phyloP scores from a whole-genome alignment of 2,329 filamentous ascomycete species.

The Clonostachys chloroleuca region DNA sequence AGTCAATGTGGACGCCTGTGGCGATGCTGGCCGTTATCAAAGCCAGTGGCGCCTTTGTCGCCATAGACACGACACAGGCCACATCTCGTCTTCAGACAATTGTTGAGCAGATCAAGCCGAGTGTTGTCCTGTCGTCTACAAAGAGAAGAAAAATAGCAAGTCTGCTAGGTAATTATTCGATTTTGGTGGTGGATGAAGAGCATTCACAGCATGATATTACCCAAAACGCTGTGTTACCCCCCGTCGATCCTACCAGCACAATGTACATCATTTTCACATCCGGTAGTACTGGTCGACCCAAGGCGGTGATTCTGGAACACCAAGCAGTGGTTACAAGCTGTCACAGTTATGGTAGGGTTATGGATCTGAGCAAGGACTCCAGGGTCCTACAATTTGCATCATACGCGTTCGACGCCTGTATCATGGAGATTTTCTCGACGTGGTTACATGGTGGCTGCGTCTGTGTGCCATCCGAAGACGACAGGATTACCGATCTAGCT shows the following conservation, averaged over 20 bases:
- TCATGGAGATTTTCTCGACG: background rate
- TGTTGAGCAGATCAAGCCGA: background rate
- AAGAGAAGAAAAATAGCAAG: background rate
- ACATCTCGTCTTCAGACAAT: slow-evolving; percentile 1
- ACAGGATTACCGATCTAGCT: slow-evolving; percentile 5
- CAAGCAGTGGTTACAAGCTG: background rate
- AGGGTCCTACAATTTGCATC: background rate
- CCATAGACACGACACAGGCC: slow-evolving; percentile 27
- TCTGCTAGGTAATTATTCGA: background rate
- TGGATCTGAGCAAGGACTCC: background rate
- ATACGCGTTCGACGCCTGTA: slow-evolving; percentile 1
- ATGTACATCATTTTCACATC: slow-evolving; percentile 7
- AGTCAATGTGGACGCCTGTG: slow-evolving; percentile 24
- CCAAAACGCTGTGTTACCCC: background rate
- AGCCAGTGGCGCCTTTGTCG: slow-evolving; percentile 20
- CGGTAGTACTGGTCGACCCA: slow-evolving; percentile 12
- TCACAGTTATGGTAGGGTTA: background rate
- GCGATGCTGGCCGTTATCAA: slow-evolving; percentile 24
- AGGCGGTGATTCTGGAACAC: slow-evolving; percentile 12
- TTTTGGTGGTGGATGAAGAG: background rate
- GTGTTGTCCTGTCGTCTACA: background rate
- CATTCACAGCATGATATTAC: background rate
- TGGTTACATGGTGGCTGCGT: background rate
- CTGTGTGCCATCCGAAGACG: slow-evolving; percentile 7
- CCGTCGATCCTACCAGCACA: slow-evolving; percentile 7